phyloP scores from a whole-genome alignment of 352 stramenopile species.

The Globisporangium yorkense region DNA sequence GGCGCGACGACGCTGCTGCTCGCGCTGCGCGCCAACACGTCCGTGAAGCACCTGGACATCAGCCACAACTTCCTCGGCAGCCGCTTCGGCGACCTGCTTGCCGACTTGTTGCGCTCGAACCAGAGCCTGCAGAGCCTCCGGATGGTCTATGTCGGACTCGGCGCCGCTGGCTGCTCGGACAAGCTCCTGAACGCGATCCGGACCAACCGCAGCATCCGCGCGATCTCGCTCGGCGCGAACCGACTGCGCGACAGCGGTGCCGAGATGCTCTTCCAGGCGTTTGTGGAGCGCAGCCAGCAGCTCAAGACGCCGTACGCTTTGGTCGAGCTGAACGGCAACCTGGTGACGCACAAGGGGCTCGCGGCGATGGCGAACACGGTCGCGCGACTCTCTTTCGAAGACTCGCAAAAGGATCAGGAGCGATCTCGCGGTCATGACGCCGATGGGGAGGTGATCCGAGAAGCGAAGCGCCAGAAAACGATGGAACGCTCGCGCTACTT shows the following conservation, averaged over 20 bases:
- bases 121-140: conserved; percentile 37
- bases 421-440: background rate
- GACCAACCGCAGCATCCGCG: conserved; percentile 37
- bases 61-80: conserved; percentile 72
- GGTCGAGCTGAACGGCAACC: conserved; percentile 70
- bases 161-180: conserved; percentile 39
- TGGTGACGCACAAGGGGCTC: conserved; percentile 53
- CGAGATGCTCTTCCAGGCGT: conserved; percentile 33
- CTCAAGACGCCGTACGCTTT: conserved; percentile 29
- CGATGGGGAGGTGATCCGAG: background rate
- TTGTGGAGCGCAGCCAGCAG: conserved; percentile 34
- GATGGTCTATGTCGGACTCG: conserved; percentile 62
- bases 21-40: conserved; percentile 45
- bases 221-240: conserved; percentile 63
- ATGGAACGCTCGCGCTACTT: background rate
- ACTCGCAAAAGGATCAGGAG: background rate
- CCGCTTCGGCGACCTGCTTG: conserved; percentile 62
- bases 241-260: conserved; percentile 57
- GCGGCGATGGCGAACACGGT: conserved; percentile 33
- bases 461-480: conserved; percentile 10
- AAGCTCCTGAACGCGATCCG: conserved; percentile 39
- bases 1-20: conserved; percentile 48
- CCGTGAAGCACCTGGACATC: conserved; percentile 52
- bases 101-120: conserved; percentile 57
- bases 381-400: conserved; percentile 2